These are phyloP conservation scores for Suillus brevipes DNA, from an alignment of 768 basidiomycete genomes.

Conservation along the genomic window DNA sequence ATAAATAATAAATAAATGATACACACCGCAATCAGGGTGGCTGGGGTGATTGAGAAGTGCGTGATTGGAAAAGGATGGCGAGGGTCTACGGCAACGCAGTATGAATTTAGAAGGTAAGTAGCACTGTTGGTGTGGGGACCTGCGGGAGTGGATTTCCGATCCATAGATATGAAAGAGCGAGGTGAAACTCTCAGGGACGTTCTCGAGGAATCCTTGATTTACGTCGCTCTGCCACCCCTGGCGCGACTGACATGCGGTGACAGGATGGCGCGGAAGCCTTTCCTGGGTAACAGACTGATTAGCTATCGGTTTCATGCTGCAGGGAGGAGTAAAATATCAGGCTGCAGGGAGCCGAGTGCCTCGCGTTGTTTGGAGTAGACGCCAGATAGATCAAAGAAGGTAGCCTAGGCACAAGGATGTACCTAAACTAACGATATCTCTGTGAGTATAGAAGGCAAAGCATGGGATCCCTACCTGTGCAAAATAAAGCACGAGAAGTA, in stretches of 20 bases:
- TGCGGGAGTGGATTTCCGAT: constrained; percentile 14
- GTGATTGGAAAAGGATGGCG: constrained; percentile 15
- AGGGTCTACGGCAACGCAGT: constrained; percentile 16
- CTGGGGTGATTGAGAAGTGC: constrained; percentile 25
- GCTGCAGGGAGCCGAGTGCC: constrained; percentile 8
- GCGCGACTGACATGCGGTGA: constrained; percentile 13
- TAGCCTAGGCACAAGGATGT: neutral
- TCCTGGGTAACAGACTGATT: constrained; percentile 8
- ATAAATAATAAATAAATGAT: constrained; percentile 9
- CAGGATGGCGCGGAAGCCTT: constrained; percentile 13
- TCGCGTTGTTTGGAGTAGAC: neutral
- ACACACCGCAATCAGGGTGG: constrained; percentile 18
- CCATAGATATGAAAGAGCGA: constrained; percentile 8
- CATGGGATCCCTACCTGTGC: constrained; percentile 17
- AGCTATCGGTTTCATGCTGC: constrained; percentile 12
- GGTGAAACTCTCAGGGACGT: constrained; percentile 10
- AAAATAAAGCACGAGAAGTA: constrained; percentile 31
- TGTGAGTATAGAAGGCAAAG: constrained; percentile 31
- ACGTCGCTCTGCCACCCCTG: constrained; percentile 23
- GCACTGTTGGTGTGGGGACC: constrained; percentile 9
- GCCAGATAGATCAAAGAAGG: constrained; percentile 1
- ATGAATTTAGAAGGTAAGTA: constrained; percentile 11
- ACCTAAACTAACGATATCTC: constrained; percentile 10
- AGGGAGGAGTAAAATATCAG: constrained; percentile 14
- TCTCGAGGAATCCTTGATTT: constrained; percentile 18